Evolutionary conservation across 2,329 filamentous ascomycete species (phyloP).

Genomic region (Hypoxylon sp.): DNA sequence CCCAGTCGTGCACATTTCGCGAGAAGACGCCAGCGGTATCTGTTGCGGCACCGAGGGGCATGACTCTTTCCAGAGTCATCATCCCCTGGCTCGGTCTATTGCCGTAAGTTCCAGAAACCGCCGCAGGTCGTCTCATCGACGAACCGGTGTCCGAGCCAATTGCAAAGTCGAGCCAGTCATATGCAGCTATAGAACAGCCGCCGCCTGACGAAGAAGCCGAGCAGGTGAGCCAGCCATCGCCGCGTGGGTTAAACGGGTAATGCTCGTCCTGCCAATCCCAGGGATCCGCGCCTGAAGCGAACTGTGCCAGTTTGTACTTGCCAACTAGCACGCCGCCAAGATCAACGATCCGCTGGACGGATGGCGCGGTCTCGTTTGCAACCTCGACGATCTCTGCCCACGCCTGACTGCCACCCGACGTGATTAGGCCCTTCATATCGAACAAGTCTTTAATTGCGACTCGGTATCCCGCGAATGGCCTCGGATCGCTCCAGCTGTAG

Average conservation of each 20-base stretch:
- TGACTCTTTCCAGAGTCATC: constrained; percentile 46
- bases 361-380: constrained; percentile 52
- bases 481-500: constrained; percentile 55
- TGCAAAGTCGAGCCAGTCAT: constrained; percentile 59
- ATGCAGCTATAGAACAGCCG: constrained; percentile 55
- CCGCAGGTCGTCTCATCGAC: constrained; percentile 50
- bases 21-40: constrained; percentile 53
- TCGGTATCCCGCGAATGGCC: constrained; percentile 54
- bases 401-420: constrained; percentile 54
- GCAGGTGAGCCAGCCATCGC: constrained; percentile 55
- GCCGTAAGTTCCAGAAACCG: constrained; percentile 50
- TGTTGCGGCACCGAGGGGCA: constrained; percentile 48
- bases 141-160: constrained; percentile 56
- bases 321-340: constrained; percentile 55
- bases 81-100: constrained; percentile 51
- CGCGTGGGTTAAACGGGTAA: constrained; percentile 56
- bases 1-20: constrained; percentile 49
- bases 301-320: constrained; percentile 56
- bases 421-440: constrained; percentile 55
- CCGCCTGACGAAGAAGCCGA: constrained; percentile 54
- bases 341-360: constrained; percentile 55
- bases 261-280: constrained; percentile 43
- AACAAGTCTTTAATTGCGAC: constrained; percentile 57
- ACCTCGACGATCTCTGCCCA: constrained; percentile 48
- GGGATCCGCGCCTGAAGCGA: constrained; percentile 52